phyloP scores from a whole-genome alignment of 306 rosid species.

The Chamaecrista fasciculata region DNA sequence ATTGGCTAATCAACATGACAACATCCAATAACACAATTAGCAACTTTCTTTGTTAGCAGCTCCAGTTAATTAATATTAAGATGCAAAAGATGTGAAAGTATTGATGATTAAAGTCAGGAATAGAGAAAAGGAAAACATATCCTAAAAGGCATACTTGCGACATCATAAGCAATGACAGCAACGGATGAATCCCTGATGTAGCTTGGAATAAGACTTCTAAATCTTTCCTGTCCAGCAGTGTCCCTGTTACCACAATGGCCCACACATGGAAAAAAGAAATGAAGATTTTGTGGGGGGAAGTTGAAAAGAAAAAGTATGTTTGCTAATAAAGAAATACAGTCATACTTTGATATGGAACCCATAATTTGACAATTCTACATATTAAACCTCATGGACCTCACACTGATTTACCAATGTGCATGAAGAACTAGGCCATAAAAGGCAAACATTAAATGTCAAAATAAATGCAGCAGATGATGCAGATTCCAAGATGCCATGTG shows the following conservation, averaged over 20 bases:
- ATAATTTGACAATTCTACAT: slow-evolving; percentile 11
- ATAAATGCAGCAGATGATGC: neutral
- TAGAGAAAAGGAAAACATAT: slow-evolving; percentile 10
- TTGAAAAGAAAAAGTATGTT: neutral
- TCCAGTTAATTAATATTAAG: neutral
- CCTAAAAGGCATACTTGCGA: slow-evolving; percentile 40
- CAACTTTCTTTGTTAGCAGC: neutral
- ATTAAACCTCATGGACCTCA: neutral
- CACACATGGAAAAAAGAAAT: neutral
- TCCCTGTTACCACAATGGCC: slow-evolving; percentile 35
- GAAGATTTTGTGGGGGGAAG: neutral
- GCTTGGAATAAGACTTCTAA: slow-evolving; percentile 54
- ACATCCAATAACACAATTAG: neutral
- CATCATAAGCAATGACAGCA: slow-evolving; percentile 48
- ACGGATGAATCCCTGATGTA: slow-evolving; percentile 52
- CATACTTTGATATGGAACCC: neutral
- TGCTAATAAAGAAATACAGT: neutral
- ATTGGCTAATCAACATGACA: neutral
- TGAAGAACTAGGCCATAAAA: neutral
- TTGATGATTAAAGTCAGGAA: neutral
- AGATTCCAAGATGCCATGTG: neutral
- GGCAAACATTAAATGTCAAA: neutral
- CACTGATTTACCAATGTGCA: slow-evolving; percentile 8
- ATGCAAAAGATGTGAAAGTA: slow-evolving; percentile 4
- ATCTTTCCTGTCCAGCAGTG: slow-evolving; percentile 55